Percentiles rank a stretch among this genome's conserved stretches.
Conservation (phyloP, 2,329 filamentous ascomycete species). For the Fusarium nanum region DNA sequence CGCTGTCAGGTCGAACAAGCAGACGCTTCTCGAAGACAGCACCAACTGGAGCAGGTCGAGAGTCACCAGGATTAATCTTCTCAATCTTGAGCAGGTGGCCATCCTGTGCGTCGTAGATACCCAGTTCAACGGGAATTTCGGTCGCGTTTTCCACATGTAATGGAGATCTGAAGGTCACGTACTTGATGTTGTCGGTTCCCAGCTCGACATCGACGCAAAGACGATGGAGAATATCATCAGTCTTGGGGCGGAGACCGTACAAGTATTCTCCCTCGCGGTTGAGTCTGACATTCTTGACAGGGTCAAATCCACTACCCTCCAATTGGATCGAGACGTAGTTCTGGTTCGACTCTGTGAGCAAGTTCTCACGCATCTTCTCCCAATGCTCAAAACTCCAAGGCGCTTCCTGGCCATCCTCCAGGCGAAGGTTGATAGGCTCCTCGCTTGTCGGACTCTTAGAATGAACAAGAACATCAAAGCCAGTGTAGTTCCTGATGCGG, state of each 20-base stretch:
- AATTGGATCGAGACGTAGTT: constrained; percentile 85
- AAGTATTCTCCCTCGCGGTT: constrained; percentile 94
- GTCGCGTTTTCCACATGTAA: constrained; percentile 95
- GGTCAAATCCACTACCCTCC: constrained; percentile 94
- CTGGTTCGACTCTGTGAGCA: constrained; percentile 84
- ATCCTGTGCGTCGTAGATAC: constrained; percentile 87
- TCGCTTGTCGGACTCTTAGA: constrained; percentile 75
- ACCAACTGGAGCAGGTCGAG: constrained; percentile 89
- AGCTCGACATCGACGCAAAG: constrained; percentile 92
- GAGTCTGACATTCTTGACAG: constrained; percentile 86
- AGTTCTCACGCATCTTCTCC: constrained; percentile 93
- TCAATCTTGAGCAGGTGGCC: constrained; percentile 96
- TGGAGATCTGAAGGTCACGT: constrained; percentile 94
- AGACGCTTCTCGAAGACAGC: constrained; percentile 90
- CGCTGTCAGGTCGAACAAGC: constrained; percentile 89
- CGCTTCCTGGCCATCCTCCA: constrained; percentile 89
- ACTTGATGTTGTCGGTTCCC: constrained; percentile 96
- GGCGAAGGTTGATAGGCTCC: constrained; percentile 77
- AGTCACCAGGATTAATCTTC: constrained; percentile 93
- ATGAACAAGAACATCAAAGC: constrained; percentile 88
- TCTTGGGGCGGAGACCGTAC: constrained; percentile 88
- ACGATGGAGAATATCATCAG: constrained; percentile 86
- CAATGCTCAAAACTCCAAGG: constrained; percentile 98
- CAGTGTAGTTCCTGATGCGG: constrained; percentile 93
- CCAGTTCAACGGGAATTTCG: constrained; percentile 93